These are phyloP conservation scores for Lasiodiplodia gonubiensis DNA, from an alignment of 2,329 filamentous ascomycete species.

Conservation along the genomic window DNA sequence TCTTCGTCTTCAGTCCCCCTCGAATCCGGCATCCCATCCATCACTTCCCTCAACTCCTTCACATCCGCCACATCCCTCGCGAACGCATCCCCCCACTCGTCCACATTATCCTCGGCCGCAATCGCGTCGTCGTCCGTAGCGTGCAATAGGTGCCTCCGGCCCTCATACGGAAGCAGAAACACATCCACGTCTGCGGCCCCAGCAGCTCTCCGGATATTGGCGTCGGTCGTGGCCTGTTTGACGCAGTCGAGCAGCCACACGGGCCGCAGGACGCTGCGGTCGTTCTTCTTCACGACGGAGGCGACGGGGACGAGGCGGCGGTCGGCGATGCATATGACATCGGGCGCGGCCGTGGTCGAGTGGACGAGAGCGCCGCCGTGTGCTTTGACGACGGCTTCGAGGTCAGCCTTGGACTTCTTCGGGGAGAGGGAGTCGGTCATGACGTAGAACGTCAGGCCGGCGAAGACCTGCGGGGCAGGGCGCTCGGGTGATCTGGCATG, in stretches of 20 bases:
- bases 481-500: conserved; percentile 36
- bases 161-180: conserved; percentile 68
- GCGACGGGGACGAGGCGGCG: conserved; percentile 80
- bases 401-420: conserved; percentile 77
- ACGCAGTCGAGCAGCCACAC: conserved; percentile 86
- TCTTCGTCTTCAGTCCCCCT: not conserved
- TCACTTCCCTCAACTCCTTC: conserved; percentile 31
- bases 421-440: conserved; percentile 75
- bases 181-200: conserved; percentile 42
- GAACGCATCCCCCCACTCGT: conserved; percentile 84
- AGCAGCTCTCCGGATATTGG: not conserved
- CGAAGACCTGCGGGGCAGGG: conserved; percentile 69
- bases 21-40: conserved; percentile 3
- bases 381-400: conserved; percentile 81
- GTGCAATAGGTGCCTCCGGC: conserved; percentile 73
- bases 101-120: conserved; percentile 67
- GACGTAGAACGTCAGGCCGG: conserved; percentile 78
- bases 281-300: conserved; percentile 75
- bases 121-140: conserved; percentile 62
- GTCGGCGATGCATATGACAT: conserved; percentile 78
- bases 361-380: conserved; percentile 84
- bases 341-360: conserved; percentile 65
- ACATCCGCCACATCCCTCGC: conserved; percentile 65
- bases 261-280: conserved; percentile 75
- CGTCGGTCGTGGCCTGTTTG: conserved; percentile 61